Base-by-base conservation (phyloP, 2,329 filamentous ascomycete species). In the Ilyonectria robusta region DNA sequence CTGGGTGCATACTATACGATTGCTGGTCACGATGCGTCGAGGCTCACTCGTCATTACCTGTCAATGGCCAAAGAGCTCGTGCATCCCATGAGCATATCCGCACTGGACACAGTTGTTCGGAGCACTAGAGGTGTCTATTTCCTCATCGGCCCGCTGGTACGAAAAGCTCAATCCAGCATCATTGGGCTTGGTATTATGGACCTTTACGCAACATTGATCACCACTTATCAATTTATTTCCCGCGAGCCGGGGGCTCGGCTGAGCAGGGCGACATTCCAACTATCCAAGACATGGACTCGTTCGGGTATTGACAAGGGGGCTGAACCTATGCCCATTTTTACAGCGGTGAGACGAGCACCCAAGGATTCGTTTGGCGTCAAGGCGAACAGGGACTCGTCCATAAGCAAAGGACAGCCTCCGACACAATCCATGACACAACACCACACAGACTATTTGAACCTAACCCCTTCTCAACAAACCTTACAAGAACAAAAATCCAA, bases 171-270 rank as follows among this genome's bases (percentile, higher is more conserved):
- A n/a, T 73, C 62, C 3, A 71, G 64, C 8, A 75, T 75, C 3
- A 75, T 75, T 1, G 73, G 73, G 0, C 4, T 75, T 2, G 72
- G 73, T 1, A 66, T 75, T 1, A 75, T 75, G 73, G 73, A 75
- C 2, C 47, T 75, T 0, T 75, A 75, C 42, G 74, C 73, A 1
- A 75, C 73, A 0, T 51, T 75, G 0, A 74, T 69, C 0, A 69
- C 73, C 0, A 73, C 68, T 0, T 74, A 75, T 9, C 73, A 75
- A 17, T 31, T 75, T 0, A 10, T 75, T 0, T 70, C 62, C 0
- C 56, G 73, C 1, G 62, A 69, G 1, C 68, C 70, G 0, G 69
- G 70, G 2, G 71, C 68, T 0, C 63, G 70, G 11, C 9, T 75
- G 0, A 73, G 73, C 1, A 53, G 70, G 21, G 73, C 70, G 1